Evolutionary conservation across 192 early-diverging fungal species (phyloP).

Genomic region (Coemansia sp.): DNA sequence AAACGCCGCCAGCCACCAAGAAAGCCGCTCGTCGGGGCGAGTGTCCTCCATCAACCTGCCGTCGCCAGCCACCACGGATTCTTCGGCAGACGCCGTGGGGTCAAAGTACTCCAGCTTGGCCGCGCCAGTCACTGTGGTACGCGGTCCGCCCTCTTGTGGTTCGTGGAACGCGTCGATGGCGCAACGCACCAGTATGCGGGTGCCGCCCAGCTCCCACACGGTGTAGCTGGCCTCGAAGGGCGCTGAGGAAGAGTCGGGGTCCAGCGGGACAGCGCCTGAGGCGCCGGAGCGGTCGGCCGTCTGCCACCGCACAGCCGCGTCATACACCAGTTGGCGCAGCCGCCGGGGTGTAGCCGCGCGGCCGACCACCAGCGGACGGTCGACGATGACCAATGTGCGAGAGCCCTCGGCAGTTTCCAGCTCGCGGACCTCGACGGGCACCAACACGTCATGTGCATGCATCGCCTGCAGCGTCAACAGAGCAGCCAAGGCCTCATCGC

Average conservation of each 20-base stretch:
- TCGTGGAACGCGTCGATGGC: conserved; percentile 30
- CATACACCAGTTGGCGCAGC: conserved; percentile 31
- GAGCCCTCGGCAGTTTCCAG: neutral
- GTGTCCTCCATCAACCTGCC: conserved; percentile 16
- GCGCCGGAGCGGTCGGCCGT: conserved; percentile 3
- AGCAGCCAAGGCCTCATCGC: conserved; percentile 26
- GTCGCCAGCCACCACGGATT: conserved; percentile 7
- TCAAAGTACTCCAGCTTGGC: conserved; percentile 38
- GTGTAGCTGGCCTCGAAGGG: conserved; percentile 29
- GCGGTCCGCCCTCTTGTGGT: neutral
- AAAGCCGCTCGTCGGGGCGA: conserved; percentile 32
- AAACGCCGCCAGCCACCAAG: conserved; percentile 44
- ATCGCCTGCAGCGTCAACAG: conserved; percentile 39
- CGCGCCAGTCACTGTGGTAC: conserved; percentile 30
- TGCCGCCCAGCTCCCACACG: conserved; percentile 44
- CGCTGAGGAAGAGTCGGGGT: neutral
- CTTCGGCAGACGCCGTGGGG: conserved; percentile 5
- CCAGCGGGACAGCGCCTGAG: conserved; percentile 19
- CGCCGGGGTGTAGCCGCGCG: conserved; percentile 28
- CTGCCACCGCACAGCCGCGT: conserved; percentile 10
- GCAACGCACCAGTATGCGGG: conserved; percentile 38
- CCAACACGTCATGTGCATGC: conserved; percentile 23
- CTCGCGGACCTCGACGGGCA: conserved; percentile 22
- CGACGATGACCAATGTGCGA: conserved; percentile 19
- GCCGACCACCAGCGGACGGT: conserved; percentile 21